Evolutionary conservation across 371 early-diverging fungal genomes (phyloP).

Genomic region (Mortierella sp.): DNA sequence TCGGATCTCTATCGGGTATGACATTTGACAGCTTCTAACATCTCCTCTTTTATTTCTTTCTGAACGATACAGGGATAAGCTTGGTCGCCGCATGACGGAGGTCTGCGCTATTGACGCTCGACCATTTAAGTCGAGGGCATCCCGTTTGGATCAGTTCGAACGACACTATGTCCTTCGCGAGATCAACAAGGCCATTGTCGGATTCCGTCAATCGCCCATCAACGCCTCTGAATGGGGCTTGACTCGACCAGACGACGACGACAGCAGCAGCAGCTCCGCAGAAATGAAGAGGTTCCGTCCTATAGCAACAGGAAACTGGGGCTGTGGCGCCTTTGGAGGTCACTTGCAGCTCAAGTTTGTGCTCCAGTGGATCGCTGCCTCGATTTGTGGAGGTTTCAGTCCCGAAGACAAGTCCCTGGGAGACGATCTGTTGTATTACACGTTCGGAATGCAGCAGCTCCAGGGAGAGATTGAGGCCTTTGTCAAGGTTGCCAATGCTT

Average conservation of each 20-base stretch:
- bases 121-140: conserved; percentile 45
- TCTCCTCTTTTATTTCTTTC: not conserved
- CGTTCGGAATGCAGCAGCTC: conserved; percentile 46
- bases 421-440: conserved; percentile 39
- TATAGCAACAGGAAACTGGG: conserved; percentile 67
- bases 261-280: not conserved
- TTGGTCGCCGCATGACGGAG: conserved; percentile 46
- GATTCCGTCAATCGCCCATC: conserved; percentile 48
- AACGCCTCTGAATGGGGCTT: conserved; percentile 50
- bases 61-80: conserved; percentile 28
- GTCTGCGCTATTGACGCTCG: conserved; percentile 53
- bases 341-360: conserved; percentile 66
- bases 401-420: conserved; percentile 14
- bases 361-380: conserved; percentile 66
- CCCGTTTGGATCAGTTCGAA: conserved; percentile 50
- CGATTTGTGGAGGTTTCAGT: conserved; percentile 27
- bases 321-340: conserved; percentile 74
- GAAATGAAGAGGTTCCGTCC: conserved; percentile 19
- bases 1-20: not conserved
- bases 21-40: not conserved
- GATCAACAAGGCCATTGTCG: conserved; percentile 49
- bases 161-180: conserved; percentile 35
- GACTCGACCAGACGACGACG: conserved; percentile 7
- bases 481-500: conserved; percentile 27
- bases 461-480: conserved; percentile 40